Base-by-base conservation (phyloP, 1,284 basidiomycete genomes). In the Leccinum pachyderme region DNA sequence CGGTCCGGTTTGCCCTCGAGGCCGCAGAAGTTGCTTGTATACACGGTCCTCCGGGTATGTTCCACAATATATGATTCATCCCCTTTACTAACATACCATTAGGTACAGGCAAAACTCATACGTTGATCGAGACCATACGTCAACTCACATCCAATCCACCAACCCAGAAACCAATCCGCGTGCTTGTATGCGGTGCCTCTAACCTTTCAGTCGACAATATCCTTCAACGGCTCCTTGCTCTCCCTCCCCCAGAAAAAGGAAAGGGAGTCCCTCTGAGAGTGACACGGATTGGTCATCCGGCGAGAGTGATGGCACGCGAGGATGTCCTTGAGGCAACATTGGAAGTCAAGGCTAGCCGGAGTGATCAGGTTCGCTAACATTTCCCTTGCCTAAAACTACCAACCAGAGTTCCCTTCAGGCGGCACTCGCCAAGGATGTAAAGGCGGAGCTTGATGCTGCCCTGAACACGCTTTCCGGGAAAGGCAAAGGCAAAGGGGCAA, bases 171-270 rank as follows among this genome's bases (percentile, higher is more conserved):
- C 72, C 80, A 18, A 69, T 80, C 57, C 75, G 82, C 54, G 66
- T 97, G 2, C 81, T 97, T 15, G 87, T 97, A 2, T 95, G 93
- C 59, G 94, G 93, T 22, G 93, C 93, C 4, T 94, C 91, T 4
- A 97, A 97, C 63, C 77, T 97, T 51, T 89, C 94, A 1, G 92
- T 96, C 2, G 93, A 96, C 69, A 95, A 96, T 68, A 87, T 96
- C 35, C 77, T 95, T 4, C 87, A 95, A 63, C 79, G 93, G n/a
- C 76, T 95, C 4, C 77, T 91, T 12, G 78, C 78, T 15, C 73
- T 89, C 6, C 84, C 85, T 13, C 58, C 69, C 1, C 61, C 70
- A 2, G 77, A 77, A 24, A 71, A 64, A 32, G 65, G 60, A 9
- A 72, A 60, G 25, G 63, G 63, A 6, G 59, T 70, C n/a, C 75